Base-by-base conservation (phyloP, 2,329 filamentous ascomycete species). In the Neophaeococcomyces mojaviensis region DNA sequence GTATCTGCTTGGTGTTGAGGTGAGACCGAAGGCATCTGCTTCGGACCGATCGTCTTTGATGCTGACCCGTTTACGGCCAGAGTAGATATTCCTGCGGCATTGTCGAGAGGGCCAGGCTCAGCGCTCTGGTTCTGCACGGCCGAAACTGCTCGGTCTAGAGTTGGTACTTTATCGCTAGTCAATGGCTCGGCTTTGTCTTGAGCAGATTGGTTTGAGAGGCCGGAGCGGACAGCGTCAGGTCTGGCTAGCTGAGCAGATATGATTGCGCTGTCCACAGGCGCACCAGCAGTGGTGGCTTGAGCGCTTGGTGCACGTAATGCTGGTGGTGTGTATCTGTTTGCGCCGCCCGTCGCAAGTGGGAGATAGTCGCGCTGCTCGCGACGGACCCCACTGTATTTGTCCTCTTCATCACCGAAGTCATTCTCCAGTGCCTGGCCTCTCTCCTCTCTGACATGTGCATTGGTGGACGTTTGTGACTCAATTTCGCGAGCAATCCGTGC, bases 351-450 rank as follows among this genome's bases (percentile, higher is more conserved):
- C 22, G 70, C 63, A 26, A 94, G 72, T n/a, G 84, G 76, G 4
- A 83, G 78, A 57, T 84, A 84, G 22, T 44, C 40, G 12, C 31
- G 35, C 46, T 72, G 69, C 33, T 86, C 82, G 53, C 90, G 82
- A 51, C 83, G 83, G 46, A 98, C 92, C 61, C 90, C 90, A 61
- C 89, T 96, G 68, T 97, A 97, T 62, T 92, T 96, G 61, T 94
- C 89, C 68, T 98, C 92, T 66, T 98, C 92, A 54, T 95, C 87
- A 22, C 76, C 66, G 12, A 79, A 82, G 42, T 81, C 80, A 43
- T 84, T 77, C 32, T 78, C 75, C 8, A 74, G 71, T 10, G 75
- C 76, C n/a, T 79, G 71, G 43, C 88, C 77, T 60, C 89, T 82
- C 70, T 98, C 92, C 66, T 97, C 92, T 3, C 86, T 86, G 48